Base-by-base conservation (phyloP, 306 rosid species). In the Fragaria ananassa region DNA sequence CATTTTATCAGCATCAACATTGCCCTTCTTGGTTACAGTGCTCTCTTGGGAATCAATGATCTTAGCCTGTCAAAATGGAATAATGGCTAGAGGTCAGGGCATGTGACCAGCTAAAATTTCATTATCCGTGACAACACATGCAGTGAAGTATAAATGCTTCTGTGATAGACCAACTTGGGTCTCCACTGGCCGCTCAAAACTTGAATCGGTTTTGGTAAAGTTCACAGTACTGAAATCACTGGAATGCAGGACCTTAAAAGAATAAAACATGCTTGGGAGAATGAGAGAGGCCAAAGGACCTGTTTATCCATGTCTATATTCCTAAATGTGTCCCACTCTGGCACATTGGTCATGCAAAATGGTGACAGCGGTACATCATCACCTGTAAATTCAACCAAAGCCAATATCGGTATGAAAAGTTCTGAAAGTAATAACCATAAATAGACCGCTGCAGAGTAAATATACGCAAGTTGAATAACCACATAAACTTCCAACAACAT, bases 221-320 rank as follows among this genome's bases (percentile, higher is more conserved):
- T 58, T 4, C 17, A 56, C 10, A n/a, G 51, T 45, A 37, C 27
- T 25, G 17, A 60, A 58, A 25, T 44, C 44, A 74, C 12, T 9
- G 8, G n/a, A 27, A 18, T 27, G 69, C 57, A 60, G 29, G 56
- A 76, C 53, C 57, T 29, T 37, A 19, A 61, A 53, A 62, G 21
- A 42, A 2, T 17, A 21, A 72, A 34, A 23, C 46, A 19, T 44
- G 50, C 17, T 45, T 45, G 35, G 27, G 15, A 58, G 68, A 68
- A 64, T 15, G 60, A 68, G 67, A 70, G 62, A 76, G 80, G 58
- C 29, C 69, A 74, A 70, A 70, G 67, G 77, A 95, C 98, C 96
- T 92, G 97, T 86, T 84, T 86, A 74, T 95, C 99, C 99, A 92
- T 95, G 93, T 95, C 99, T 67, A 92, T 92, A 85, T 83, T 95